Evolutionary conservation across 202 grass and related monocot genomes (phyloP).

Genomic region (Brachypodium distachyon): DNA sequence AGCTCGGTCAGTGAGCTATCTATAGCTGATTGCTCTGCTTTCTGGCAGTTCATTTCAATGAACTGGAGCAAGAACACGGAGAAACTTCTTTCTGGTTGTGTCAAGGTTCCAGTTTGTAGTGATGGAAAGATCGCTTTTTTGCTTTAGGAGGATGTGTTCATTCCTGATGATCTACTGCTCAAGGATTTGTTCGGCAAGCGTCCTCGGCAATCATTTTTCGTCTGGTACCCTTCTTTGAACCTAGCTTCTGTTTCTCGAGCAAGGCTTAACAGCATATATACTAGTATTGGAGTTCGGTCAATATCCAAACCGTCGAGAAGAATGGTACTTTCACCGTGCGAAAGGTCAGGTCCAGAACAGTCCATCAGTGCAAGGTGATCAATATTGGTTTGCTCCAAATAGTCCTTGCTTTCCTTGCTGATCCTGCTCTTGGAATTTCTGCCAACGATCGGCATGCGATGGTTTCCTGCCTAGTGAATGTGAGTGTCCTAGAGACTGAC

Average conservation of each 20-base stretch:
- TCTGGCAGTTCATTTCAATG: slow-evolving; percentile 42
- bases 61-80: slow-evolving; percentile 15
- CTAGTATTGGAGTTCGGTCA: slow-evolving; percentile 25
- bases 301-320: slow-evolving; percentile 39
- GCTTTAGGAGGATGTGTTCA: slow-evolving; percentile 38
- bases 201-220: slow-evolving; percentile 21
- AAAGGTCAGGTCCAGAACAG: not conserved
- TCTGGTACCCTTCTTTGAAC: slow-evolving; percentile 53
- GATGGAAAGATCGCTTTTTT: slow-evolving; percentile 22
- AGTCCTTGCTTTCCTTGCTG: not conserved
- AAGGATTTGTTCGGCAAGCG: slow-evolving; percentile 38
- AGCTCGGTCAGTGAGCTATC: not conserved
- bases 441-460: slow-evolving; percentile 13
- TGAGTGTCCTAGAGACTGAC: slow-evolving; percentile 20
- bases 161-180: slow-evolving; percentile 56
- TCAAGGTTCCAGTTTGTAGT: slow-evolving; percentile 28
- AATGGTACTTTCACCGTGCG: slow-evolving; percentile 5
- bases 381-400: not conserved
- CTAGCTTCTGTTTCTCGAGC: slow-evolving; percentile 1
- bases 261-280: slow-evolving; percentile 39
- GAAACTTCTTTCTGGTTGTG: slow-evolving; percentile 17
- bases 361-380: not conserved
- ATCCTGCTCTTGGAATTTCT: not conserved
- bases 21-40: slow-evolving; percentile 29
- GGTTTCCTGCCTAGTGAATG: slow-evolving; percentile 5